Base-by-base conservation (phyloP, 1,284 basidiomycete genomes). In the Malassezia caprae region DNA sequence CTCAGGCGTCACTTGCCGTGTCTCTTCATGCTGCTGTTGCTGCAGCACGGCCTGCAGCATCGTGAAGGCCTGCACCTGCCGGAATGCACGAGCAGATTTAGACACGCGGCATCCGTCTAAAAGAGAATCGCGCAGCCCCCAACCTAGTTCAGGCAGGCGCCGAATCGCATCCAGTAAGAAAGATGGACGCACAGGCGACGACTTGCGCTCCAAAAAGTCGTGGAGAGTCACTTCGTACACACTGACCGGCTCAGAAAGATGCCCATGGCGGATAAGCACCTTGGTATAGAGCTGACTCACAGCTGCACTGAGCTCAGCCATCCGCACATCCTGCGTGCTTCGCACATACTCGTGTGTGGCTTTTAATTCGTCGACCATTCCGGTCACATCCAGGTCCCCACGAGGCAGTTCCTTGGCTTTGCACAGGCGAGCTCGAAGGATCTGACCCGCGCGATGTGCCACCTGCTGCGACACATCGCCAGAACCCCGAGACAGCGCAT, bases 141-240 rank as follows among this genome's bases (percentile, higher is more conserved):
- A 91, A 8, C 82, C 87, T 6, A 79, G 76, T 8, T 76, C 58
- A 0, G 87, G 83, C 76, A 82, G 82, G 35, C 87, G 83, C 27
- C 80, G 80, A 53, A 87, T 79, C 65, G 87, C 86, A 49, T 90
- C 87, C 51, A 83, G 79, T 76, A 96, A 83, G 78, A 94, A 90
- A 34, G 77, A 76, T 1, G 81, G 76, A 63, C 86, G 85, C 43
- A 94, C 78, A 31, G 81, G 78, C 4, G 87, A 90, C 40, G 83
- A 81, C 76, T 93, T 94, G 56, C 87, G 82, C 8, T 82, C 82
- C 54, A 86, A 78, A 71, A 88, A 94, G 76, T 91, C 88, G 15
- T 78, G 68, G 21, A 93, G 75, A 0, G 88, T 89, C 56, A 78
- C 77, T 40, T 78, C 79, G 73, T 94, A 93, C 8, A 79, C 59